Conservation (phyloP, 129 eudicot species). For the Arctium minus region DNA sequence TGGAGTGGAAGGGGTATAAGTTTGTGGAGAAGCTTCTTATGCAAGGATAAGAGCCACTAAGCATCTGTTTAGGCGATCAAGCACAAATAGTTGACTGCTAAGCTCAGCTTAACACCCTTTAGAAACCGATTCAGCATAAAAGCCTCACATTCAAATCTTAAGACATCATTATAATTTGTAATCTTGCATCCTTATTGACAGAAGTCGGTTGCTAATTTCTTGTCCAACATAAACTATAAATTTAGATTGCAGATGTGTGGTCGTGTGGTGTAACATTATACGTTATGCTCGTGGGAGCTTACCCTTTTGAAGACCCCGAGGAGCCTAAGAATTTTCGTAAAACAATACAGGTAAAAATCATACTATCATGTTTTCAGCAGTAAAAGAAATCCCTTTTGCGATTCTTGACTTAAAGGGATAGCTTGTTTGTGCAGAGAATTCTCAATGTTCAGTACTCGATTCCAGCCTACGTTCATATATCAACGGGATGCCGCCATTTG, state of each 20-base stretch:
- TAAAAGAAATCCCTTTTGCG: not conserved
- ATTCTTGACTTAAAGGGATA: slow-evolving; percentile 8
- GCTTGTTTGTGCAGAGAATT: slow-evolving; percentile 64
- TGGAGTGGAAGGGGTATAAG: no score
- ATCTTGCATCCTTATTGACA: not conserved
- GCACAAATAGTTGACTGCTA: no score
- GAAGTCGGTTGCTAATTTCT: not conserved
- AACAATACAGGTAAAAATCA: slow-evolving; percentile 58
- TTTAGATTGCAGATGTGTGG: slow-evolving; percentile 93
- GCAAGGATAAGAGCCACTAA: no score
- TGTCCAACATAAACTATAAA: not conserved
- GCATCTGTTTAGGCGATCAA: no score
- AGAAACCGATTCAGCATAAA: no score
- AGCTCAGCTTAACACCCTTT: no score
- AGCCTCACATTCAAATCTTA: no score
- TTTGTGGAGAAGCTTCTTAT: no score
- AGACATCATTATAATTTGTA: not conserved
- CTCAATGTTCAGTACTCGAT: slow-evolving; percentile 79
- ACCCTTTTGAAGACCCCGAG: slow-evolving; percentile 90
- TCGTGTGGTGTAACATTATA: slow-evolving; percentile 94
- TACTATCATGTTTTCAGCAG: not conserved
- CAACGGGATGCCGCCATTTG: slow-evolving; percentile 72
- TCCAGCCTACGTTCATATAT: slow-evolving; percentile 84
- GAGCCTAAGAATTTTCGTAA: slow-evolving; percentile 65
- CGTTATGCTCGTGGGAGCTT: slow-evolving; percentile 93